Percentiles rank a stretch among this genome's conserved stretches.
Evolutionary conservation across 768 basidiomycete genomes (phyloP).

Genomic region (Austroboletus festivus): DNA sequence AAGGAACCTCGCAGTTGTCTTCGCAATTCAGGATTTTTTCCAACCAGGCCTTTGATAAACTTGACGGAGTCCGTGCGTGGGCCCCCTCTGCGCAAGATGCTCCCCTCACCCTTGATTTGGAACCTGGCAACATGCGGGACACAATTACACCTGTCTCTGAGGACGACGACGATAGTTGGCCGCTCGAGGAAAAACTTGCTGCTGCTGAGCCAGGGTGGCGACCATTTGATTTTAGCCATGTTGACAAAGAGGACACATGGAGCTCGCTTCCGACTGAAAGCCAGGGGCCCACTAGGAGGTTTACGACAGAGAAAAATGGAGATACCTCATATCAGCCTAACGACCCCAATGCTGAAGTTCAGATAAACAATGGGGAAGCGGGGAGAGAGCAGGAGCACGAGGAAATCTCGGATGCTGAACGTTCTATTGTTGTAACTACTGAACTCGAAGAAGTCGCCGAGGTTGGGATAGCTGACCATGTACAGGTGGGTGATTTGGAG

Average conservation of each 20-base stretch:
- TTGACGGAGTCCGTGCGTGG: constrained; percentile 49
- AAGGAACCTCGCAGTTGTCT: constrained; percentile 35
- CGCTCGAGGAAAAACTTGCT: constrained; percentile 61
- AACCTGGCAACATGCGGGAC: constrained; percentile 22
- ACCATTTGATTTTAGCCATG: constrained; percentile 45
- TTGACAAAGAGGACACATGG: constrained; percentile 76
- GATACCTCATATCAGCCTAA: background rate
- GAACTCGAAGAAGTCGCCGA: constrained; percentile 42
- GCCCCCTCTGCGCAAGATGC: constrained; percentile 60
- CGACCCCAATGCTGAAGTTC: constrained; percentile 12
- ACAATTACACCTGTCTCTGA: constrained; percentile 5
- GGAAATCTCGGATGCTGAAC: constrained; percentile 38
- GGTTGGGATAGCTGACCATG: constrained; percentile 35
- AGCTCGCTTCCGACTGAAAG: constrained; percentile 64
- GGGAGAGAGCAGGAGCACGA: constrained; percentile 16
- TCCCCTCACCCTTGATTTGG: constrained; percentile 42
- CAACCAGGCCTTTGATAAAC: constrained; percentile 49
- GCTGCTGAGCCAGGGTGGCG: constrained; percentile 57
- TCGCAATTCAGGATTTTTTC: constrained; percentile 52
- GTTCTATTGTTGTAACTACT: constrained; percentile 27
- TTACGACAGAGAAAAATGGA: constrained; percentile 13
- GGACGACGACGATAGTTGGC: constrained; percentile 70
- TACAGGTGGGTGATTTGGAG: constrained; percentile 37
- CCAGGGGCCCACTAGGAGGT: constrained; percentile 34
- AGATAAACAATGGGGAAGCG: constrained; percentile 8